A percentile compares a stretch with the other conserved stretches of the same genome.
These are phyloP conservation scores for Beauveria medogensis DNA, from an alignment of 2,329 filamentous ascomycete species.

Conservation along the genomic window DNA sequence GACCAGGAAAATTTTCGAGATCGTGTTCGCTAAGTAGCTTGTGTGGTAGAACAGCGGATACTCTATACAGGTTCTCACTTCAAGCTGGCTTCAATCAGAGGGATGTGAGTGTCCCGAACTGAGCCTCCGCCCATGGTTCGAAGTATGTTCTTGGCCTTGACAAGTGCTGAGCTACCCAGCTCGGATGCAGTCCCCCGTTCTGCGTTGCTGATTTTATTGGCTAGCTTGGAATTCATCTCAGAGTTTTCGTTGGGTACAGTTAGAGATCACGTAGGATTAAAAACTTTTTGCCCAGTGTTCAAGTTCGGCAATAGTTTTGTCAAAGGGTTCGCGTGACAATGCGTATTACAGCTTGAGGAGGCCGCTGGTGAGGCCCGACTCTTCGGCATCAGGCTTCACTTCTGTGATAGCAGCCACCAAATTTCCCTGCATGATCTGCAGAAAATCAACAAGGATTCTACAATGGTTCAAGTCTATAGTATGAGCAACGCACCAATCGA, in stretches of 20 bases:
- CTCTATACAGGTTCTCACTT: neutral
- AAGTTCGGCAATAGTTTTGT: neutral
- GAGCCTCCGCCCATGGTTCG: neutral
- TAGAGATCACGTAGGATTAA: neutral
- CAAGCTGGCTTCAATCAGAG: neutral
- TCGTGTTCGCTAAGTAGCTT: neutral
- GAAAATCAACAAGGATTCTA: neutral
- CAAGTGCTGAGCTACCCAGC: neutral
- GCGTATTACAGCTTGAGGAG: neutral
- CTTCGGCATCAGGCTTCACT: neutral
- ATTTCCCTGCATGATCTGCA: neutral
- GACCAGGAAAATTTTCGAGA: neutral
- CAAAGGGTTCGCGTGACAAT: neutral
- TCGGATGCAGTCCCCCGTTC: too few relatives aligned
- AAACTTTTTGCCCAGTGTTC: neutral
- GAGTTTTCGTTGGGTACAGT: neutral
- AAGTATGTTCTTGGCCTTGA: neutral
- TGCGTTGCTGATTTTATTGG: neutral
- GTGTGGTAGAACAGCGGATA: neutral
- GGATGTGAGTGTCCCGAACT: neutral
- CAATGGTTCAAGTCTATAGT: neutral
- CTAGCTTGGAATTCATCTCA: neutral
- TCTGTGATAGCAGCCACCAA: constrained; percentile 29
- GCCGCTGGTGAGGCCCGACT: neutral
- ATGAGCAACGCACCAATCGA: neutral